Base-by-base conservation (phyloP, 2,329 filamentous ascomycete species). In the Diaporthe sp. region DNA sequence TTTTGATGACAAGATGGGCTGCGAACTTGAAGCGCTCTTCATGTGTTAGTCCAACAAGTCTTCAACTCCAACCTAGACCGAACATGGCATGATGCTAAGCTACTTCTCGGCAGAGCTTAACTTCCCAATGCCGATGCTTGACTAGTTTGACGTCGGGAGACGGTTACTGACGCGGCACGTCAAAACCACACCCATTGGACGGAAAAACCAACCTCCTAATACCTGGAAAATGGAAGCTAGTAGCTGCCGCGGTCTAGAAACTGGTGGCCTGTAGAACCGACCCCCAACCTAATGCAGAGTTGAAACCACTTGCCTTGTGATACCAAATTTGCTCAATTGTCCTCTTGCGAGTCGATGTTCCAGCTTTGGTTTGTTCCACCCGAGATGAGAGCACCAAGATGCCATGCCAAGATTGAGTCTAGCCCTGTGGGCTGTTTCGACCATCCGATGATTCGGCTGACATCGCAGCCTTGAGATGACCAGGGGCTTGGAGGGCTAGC, bases 371-470 rank as follows among this genome's bases (percentile, higher is more conserved):
- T n/a, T 50, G 19, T 25, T 38, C 40, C 13, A n/a, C 12, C 17
- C 7, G 12, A 17, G 22, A 67, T 13, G 15, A n/a, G 22, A 22
- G 25, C 10, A 50, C 13, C 61, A 38, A 35, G 10, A 52, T 35
- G 25, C 28, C 28, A 50, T 15, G 61, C 61, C 45, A 25, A 52
- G 45, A 28, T 28, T 19, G 30, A 15, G 3, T 35, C 7, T 50
- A 67, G 61, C 61, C 61, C 22, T 50, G 42, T 38, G 28, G 22
- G 45, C 61, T 67, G 61, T 67, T 67, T 67, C 61, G 42, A 67
- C 61, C 61, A 67, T 50, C 61, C 61, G 30, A 67, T 67, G 45
- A 67, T 50, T 67, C 61, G 61, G 61, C 61, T 67, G 61, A 67
- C 19, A 35, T 67, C 30, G 30, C 19, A 67, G 61, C 61, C 45